Percentiles rank a stretch among this genome's conserved stretches.
Evolutionary conservation across 2,329 filamentous ascomycete species (phyloP).

Genomic region (Cytospora schulzeri): DNA sequence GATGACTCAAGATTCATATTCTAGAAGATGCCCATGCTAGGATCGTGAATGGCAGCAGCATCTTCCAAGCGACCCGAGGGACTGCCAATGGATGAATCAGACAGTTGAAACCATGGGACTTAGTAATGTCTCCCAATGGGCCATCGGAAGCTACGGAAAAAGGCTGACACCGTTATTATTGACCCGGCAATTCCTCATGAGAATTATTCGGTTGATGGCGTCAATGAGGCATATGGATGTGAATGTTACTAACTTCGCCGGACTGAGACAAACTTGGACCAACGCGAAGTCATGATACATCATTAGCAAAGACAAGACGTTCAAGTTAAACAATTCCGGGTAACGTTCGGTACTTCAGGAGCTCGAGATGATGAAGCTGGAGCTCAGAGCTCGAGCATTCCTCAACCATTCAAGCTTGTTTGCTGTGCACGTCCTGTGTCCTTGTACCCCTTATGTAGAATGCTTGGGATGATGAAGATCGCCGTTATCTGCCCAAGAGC

Average conservation of each 20-base stretch:
- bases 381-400: not conserved
- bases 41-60: no score
- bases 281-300: not conserved
- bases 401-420: not conserved
- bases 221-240: not conserved
- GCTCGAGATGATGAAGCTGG: not conserved
- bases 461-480: not conserved
- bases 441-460: no score
- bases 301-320: not conserved
- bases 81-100: no score
- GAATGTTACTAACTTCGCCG: not conserved
- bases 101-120: no score
- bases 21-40: no score
- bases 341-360: not conserved
- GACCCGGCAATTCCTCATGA: not conserved
- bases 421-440: not conserved
- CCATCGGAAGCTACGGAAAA: not conserved
- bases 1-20: no score
- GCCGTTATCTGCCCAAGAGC: not conserved
- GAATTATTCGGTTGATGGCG: not conserved
- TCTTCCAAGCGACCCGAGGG: no score
- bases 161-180: conserved; percentile 21
- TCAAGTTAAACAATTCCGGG: not conserved
- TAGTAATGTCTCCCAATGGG: no score
- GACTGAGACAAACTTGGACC: not conserved